A percentile compares a stretch with the other conserved stretches of the same genome.
Evolutionary conservation across 352 stramenopile genomes (phyloP).

Genomic region (Thalassiosira livingstoniorum): DNA sequence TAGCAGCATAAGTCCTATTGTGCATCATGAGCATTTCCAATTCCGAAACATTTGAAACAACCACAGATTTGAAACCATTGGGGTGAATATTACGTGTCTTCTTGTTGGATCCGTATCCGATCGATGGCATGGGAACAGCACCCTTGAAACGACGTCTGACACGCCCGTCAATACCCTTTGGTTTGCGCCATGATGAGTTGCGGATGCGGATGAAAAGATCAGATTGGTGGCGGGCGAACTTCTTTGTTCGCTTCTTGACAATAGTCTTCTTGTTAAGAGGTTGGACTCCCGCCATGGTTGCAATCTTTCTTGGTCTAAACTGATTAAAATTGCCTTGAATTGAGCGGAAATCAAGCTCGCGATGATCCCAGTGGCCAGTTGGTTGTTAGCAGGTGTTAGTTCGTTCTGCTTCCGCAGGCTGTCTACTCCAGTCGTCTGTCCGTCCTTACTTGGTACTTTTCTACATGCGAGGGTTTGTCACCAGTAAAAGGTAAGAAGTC

Average conservation of each 20-base stretch:
- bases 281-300: slow-evolving; percentile 85
- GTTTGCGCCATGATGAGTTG: slow-evolving; percentile 94
- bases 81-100: slow-evolving; percentile 98
- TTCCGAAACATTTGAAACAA: slow-evolving; percentile 98
- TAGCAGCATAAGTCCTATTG: slow-evolving; percentile 98
- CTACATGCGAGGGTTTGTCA: too few relatives aligned
- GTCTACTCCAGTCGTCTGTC: too few relatives aligned
- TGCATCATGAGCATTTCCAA: slow-evolving; percentile 97
- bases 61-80: slow-evolving; percentile 99
- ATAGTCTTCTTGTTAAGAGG: slow-evolving; percentile 90
- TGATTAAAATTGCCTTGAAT: too few relatives aligned
- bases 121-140: slow-evolving; percentile 97
- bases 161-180: slow-evolving; percentile 99
- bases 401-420: too few relatives aligned
- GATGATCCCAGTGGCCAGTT: too few relatives aligned
- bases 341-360: too few relatives aligned
- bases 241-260: slow-evolving; percentile 99
- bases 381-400: too few relatives aligned
- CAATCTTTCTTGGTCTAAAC: too few relatives aligned
- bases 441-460: too few relatives aligned
- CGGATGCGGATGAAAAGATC: slow-evolving; percentile 98
- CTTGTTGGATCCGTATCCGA: slow-evolving; percentile 99
- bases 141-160: slow-evolving; percentile 99
- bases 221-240: slow-evolving; percentile 99
- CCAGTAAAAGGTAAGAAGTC: too few relatives aligned